phyloP scores from a whole-genome alignment of 139 green algal genomes.

The Nannochloris sp. region DNA sequence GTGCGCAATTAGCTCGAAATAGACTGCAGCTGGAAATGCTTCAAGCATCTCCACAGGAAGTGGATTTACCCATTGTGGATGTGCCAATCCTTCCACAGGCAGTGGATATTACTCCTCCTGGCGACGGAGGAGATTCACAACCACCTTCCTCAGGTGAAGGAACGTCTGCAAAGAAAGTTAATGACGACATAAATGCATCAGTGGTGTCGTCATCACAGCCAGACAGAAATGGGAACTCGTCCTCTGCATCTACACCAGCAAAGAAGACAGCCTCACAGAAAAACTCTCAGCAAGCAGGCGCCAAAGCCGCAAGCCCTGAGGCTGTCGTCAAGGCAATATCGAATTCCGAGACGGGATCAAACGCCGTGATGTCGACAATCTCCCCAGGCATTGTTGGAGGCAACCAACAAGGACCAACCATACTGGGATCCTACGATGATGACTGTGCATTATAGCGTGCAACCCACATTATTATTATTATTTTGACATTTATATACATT shows the following conservation, averaged over 20 bases:
- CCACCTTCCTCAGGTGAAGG: background rate
- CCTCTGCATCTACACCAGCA: background rate
- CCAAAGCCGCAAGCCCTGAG: background rate
- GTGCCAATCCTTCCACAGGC: slow-evolving; percentile 20
- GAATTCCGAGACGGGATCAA: background rate
- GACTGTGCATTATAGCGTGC: slow-evolving; percentile 3
- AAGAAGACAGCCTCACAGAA: background rate
- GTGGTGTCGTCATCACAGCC: background rate
- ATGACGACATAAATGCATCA: background rate
- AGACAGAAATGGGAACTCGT: background rate
- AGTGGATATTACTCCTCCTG: slow-evolving; percentile 17
- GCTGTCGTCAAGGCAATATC: background rate
- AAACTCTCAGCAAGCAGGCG: no score
- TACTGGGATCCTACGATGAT: slow-evolving; percentile 9
- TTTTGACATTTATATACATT: no score
- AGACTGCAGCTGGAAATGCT: slow-evolving; percentile 31
- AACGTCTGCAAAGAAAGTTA: background rate
- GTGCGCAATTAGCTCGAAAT: slow-evolving; percentile 54
- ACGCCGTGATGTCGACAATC: slow-evolving; percentile 3
- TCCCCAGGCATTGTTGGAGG: slow-evolving; percentile 7
- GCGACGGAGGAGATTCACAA: background rate
- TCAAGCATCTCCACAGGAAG: background rate
- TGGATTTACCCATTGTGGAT: slow-evolving; percentile 7
- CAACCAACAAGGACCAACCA: slow-evolving; percentile 4
- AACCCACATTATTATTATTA: no score